Evolutionary conservation across 345 rosid species (phyloP).

Genomic region (Hibiscus mutabilis): DNA sequence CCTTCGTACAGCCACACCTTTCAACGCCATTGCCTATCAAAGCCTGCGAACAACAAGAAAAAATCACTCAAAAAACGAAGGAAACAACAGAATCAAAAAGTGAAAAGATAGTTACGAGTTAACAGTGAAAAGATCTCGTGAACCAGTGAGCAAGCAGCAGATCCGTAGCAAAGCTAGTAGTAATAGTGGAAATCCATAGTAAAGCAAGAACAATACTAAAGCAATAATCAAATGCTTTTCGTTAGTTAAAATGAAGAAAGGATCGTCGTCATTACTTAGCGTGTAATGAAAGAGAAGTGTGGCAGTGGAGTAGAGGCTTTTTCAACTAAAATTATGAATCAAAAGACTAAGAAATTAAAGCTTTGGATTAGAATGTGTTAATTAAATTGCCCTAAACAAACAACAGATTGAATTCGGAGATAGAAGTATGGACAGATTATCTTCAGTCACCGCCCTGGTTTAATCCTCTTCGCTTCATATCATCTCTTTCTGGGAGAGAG

Average conservation of each 20-base stretch:
- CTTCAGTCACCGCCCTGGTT: background rate
- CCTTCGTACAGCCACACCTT: constrained; percentile 23
- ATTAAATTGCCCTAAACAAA: background rate
- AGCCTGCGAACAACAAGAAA: constrained; percentile 24
- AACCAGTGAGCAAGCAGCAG: constrained; percentile 8
- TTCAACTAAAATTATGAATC: background rate
- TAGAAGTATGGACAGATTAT: background rate
- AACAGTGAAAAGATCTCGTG: constrained; percentile 19
- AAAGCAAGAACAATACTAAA: background rate
- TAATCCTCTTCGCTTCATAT: background rate
- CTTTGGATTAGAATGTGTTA: background rate
- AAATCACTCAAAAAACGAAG: background rate
- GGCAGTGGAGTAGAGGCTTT: background rate
- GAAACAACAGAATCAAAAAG: background rate
- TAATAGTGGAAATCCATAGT: background rate
- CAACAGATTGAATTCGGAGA: background rate
- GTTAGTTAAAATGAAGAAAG: background rate
- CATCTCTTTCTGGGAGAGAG: background rate
- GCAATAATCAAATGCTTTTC: background rate
- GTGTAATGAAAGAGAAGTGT: constrained; percentile 12
- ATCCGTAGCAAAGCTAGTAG: background rate
- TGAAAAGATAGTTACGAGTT: constrained; percentile 14
- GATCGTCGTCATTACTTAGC: background rate
- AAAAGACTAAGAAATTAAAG: background rate
- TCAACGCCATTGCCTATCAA: constrained; percentile 55